Evolutionary conservation across 2,329 filamentous ascomycete genomes (phyloP), one percentile per base, ranked within the genome.

Genomic region (Ascochyta lentis): DNA sequence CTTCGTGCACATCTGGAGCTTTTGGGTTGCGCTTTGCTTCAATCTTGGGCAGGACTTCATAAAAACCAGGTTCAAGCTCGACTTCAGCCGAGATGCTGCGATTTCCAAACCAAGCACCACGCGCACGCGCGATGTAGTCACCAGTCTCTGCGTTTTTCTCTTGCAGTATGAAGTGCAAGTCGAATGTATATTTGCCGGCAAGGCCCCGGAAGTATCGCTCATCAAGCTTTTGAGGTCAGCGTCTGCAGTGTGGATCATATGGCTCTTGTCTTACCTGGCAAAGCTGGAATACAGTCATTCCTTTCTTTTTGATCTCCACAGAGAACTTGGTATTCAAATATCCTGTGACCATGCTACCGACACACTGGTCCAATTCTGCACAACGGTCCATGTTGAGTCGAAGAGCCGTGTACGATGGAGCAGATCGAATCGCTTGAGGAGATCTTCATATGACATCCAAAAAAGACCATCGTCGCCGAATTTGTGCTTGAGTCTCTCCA

Each of bases 31-130:
- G 84, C 31, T 80, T 80, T 0, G 89, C 89, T 3, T 86, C 86
- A 47, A 94, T 83, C 67, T 90, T 91, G 70, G 93, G 84, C 16
- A 91, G 79, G 5, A 96, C 84, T 24, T 86, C 85, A 73, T 95
- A 95, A 33, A 82, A 84, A 6, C 91, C 91, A 0, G 87, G 83
- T 22, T 89, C 84, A 38, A 95, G 84, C 26, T 88, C 81, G 16
- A 94, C 81, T 70, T 95, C 91, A 2, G 90, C 86, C 44, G 88
- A 92, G 46, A 92, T 87, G 5, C 88, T 89, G 8, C 91, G 86
- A 13, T 81, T 85, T 80, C 91, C 89, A 69, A 79, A 79, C 63
- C 69, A 73, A 73, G 80, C 64, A 70, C 82, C 57, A 64, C 80
- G 57, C 41, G 80, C 83, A 42, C 82, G 81, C 6, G 84, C 79